Conservation (phyloP, 2,329 filamentous ascomycete genomes). For the Diaporthe caulivora region DNA sequence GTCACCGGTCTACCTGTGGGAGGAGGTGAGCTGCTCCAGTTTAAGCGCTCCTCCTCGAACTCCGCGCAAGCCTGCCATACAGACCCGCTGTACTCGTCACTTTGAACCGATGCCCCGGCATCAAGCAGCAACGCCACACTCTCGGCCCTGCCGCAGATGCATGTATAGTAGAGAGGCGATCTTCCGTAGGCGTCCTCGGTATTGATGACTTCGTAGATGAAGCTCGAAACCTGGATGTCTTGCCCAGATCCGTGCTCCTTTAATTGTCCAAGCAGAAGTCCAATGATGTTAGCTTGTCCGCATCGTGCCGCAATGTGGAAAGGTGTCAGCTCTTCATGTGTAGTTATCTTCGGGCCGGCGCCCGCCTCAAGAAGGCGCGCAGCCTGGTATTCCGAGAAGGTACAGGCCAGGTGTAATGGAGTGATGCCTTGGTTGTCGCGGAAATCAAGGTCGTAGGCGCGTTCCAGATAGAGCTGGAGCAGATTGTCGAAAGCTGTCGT, state of each 20-base stretch:
- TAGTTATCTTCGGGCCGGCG: background rate
- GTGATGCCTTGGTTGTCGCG: background rate
- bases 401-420: conserved; percentile 17
- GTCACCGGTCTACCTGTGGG: background rate
- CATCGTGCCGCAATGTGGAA: conserved; percentile 6
- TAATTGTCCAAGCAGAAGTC: background rate
- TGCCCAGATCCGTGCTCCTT: too few species aligned
- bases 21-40: background rate
- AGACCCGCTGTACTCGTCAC: conserved; percentile 1
- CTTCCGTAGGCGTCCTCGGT: background rate
- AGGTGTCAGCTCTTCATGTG: conserved; percentile 5
- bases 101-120: conserved; percentile 5
- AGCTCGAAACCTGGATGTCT: background rate
- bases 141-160: background rate
- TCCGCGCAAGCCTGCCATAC: conserved; percentile 16
- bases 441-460: background rate
- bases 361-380: background rate
- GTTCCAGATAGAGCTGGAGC: background rate
- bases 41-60: conserved; percentile 8
- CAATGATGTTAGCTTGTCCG: conserved; percentile 19
- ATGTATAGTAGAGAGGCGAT: conserved; percentile 23
- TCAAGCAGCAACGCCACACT: conserved; percentile 23
- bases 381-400: conserved; percentile 26
- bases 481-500: conserved; percentile 4
- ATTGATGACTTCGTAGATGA: background rate